A percentile compares a stretch with the other conserved stretches of the same genome.
These are phyloP conservation scores for Lentinus brumalis DNA, from an alignment of 768 basidiomycete genomes.

Conservation along the genomic window DNA sequence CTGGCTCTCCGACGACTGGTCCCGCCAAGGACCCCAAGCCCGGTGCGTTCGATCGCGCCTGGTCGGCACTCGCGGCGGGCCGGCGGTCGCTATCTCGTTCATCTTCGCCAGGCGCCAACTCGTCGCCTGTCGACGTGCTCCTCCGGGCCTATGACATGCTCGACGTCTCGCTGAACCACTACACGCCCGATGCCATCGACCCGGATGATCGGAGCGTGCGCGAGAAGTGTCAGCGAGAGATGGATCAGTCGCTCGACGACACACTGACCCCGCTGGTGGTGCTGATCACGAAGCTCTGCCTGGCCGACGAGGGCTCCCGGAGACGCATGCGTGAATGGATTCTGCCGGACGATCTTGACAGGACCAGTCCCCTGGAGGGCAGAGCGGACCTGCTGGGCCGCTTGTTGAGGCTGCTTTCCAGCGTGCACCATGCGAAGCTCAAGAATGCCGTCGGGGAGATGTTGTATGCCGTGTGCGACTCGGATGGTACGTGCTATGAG, in stretches of 20 bases:
- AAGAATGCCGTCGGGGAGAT: constrained; percentile 86
- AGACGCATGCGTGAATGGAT: constrained; percentile 64
- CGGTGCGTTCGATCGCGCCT: constrained; percentile 53
- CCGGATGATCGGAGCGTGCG: constrained; percentile 67
- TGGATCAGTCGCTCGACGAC: constrained; percentile 72
- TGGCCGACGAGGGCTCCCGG: constrained; percentile 61
- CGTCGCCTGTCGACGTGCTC: constrained; percentile 50
- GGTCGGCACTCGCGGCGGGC: constrained; percentile 54
- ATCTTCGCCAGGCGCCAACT: constrained; percentile 45
- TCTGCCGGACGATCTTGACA: constrained; percentile 78
- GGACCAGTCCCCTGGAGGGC: constrained; percentile 71
- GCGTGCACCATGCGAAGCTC: constrained; percentile 71
- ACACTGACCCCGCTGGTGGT: constrained; percentile 74
- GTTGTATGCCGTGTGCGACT: constrained; percentile 81
- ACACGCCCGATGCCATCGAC: constrained; percentile 65
- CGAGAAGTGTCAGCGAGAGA: constrained; percentile 49
- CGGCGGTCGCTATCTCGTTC: constrained; percentile 43
- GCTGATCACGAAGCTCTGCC: constrained; percentile 70
- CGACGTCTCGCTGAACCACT: constrained; percentile 57
- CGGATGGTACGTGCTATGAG: constrained; percentile 50
- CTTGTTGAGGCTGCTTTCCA: constrained; percentile 73
- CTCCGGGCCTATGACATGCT: constrained; percentile 69
- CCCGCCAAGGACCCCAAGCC: constrained; percentile 29
- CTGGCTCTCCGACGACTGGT: constrained; percentile 23
- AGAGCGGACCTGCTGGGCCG: constrained; percentile 77